Percentiles rank a stretch among this genome's conserved stretches.
Evolutionary conservation across 169 alveolate species (phyloP).

Genomic region (Plasmodium fragile): DNA sequence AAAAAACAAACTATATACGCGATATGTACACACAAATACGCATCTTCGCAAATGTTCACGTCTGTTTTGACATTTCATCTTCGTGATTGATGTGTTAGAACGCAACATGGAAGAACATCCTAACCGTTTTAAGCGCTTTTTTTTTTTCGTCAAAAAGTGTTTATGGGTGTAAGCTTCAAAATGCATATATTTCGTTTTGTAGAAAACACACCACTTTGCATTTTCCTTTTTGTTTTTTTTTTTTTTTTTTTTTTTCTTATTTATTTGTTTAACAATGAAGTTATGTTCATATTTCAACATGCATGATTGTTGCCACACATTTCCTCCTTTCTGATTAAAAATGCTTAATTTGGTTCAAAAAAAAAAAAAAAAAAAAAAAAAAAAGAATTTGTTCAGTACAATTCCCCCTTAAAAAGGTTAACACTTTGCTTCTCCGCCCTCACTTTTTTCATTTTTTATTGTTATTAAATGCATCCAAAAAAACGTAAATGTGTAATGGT

Average conservation of each 20-base stretch:
- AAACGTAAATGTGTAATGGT: not conserved
- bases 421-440: not conserved
- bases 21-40: not conserved
- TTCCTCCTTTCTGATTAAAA: not conserved
- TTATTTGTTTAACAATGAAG: not conserved
- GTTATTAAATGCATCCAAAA: not conserved
- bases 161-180: not conserved
- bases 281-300: not conserved
- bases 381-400: not conserved
- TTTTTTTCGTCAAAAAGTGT: not conserved
- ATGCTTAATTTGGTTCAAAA: not conserved
- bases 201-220: not conserved
- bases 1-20: not conserved
- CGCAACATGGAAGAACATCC: not conserved
- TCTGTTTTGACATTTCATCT: not conserved
- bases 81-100: not conserved
- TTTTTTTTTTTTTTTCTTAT: not conserved
- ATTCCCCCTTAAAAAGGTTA: not conserved
- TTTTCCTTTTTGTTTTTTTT: not conserved
- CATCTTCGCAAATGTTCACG: not conserved
- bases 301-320: conserved; percentile 2
- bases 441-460: not conserved
- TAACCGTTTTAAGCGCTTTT: not conserved
- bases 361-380: no score
- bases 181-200: not conserved